Conservation (phyloP, 768 basidiomycete species). For the Lactarius pseudohatsudake region DNA sequence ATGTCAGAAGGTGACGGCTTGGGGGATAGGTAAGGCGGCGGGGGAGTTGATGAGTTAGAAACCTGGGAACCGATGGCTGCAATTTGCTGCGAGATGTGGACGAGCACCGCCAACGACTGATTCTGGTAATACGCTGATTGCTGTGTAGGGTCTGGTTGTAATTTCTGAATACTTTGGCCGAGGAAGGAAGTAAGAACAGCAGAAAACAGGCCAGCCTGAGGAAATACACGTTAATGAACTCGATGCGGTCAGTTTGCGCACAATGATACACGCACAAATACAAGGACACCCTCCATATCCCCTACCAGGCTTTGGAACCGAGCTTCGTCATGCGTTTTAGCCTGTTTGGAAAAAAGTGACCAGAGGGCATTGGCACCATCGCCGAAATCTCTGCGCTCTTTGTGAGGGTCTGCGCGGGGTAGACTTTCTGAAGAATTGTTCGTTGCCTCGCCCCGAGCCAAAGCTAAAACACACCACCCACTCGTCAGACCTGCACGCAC, state of each 20-base stretch:
- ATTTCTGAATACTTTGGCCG: background rate
- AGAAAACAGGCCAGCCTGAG: slow-evolving; percentile 18
- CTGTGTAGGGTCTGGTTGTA: background rate
- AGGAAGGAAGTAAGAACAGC: slow-evolving; percentile 8
- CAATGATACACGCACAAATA: background rate
- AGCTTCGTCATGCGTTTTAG: background rate
- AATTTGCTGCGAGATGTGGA: slow-evolving; percentile 13
- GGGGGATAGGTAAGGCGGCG: background rate
- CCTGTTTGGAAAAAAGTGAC: background rate
- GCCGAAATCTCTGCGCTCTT: background rate
- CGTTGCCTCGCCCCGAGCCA: background rate
- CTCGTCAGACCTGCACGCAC: too few relatives aligned
- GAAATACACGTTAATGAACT: background rate
- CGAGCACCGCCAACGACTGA: slow-evolving; percentile 1
- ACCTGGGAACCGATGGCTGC: background rate
- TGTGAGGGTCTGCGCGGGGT: background rate
- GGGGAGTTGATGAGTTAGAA: background rate
- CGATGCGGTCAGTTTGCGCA: background rate
- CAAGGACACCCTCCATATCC: background rate
- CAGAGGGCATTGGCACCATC: slow-evolving; percentile 10
- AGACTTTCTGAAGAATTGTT: background rate
- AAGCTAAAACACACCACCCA: too few relatives aligned
- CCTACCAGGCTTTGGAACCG: background rate
- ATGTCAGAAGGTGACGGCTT: background rate
- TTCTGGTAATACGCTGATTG: slow-evolving; percentile 1